Evolutionary conservation across 371 early-diverging fungal species (phyloP).

Genomic region (Mucor saturninus): DNA sequence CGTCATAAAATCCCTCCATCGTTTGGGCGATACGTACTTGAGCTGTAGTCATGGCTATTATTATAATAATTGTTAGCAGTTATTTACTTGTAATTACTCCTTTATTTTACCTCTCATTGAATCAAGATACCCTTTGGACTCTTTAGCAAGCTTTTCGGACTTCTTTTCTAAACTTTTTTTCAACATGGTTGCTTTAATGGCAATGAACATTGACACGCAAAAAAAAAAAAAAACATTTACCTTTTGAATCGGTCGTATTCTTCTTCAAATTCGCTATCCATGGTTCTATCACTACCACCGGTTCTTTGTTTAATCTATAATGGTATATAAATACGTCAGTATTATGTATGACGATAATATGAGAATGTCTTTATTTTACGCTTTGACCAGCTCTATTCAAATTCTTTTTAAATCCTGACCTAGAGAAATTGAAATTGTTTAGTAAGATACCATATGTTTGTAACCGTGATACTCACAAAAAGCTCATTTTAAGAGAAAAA

Average conservation of each 20-base stretch:
- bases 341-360: background rate
- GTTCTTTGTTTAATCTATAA: constrained; percentile 72
- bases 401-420: constrained; percentile 86
- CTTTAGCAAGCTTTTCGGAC: constrained; percentile 83
- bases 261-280: constrained; percentile 87
- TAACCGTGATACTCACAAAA: constrained; percentile 36
- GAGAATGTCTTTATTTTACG: constrained; percentile 38
- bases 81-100: background rate
- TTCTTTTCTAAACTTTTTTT: constrained; percentile 80
- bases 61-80: background rate
- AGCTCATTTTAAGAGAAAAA: constrained; percentile 35
- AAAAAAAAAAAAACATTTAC: constrained; percentile 43
- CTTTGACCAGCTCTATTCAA: constrained; percentile 83
- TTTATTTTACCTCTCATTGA: constrained; percentile 72
- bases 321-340: background rate
- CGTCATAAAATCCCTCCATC: constrained; percentile 74
- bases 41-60: constrained; percentile 77
- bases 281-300: constrained; percentile 76
- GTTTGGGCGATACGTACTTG: constrained; percentile 84
- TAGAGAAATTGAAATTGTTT: constrained; percentile 22
- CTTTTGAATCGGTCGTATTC: constrained; percentile 81
- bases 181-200: background rate
- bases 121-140: constrained; percentile 93
- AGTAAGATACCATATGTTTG: background rate
- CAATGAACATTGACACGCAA: background rate